phyloP scores from a whole-genome alignment of 2,329 filamentous ascomycete genomes.

The Aureobasidium sp. region DNA sequence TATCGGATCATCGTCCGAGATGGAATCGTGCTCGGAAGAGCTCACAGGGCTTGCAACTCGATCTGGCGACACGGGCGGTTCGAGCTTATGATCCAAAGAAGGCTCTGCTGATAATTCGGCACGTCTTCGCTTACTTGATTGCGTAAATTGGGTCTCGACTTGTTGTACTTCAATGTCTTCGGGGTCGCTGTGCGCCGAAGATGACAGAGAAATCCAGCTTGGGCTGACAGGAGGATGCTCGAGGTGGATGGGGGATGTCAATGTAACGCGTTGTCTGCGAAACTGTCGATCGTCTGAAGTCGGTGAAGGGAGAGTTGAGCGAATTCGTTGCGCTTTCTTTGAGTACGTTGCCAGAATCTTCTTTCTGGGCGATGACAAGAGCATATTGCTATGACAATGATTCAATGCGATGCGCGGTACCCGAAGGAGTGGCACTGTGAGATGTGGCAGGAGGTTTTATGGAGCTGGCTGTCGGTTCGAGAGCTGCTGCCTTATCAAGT shows the following conservation, averaged over 20 bases:
- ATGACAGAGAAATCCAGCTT: not conserved
- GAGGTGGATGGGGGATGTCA: not conserved
- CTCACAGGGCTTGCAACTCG: not conserved
- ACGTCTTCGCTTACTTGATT: not conserved
- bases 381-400: not conserved
- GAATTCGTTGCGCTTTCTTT: not conserved
- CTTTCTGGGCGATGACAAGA: not conserved
- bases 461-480: not conserved
- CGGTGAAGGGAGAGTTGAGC: not conserved
- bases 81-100: not conserved
- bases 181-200: not conserved
- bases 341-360: not conserved
- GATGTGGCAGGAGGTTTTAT: not conserved
- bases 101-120: too few relatives aligned
- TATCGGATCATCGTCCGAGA: not conserved
- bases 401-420: not conserved
- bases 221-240: not conserved
- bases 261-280: not conserved
- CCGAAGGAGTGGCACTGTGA: not conserved
- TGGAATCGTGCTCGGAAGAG: constrained; percentile 1
- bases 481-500: not conserved
- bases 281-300: not conserved
- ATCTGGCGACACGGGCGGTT: not conserved
- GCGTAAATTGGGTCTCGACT: not conserved
- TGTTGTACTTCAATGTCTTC: not conserved